phyloP scores from a whole-genome alignment of 371 early-diverging fungal species.

The Mycotypha africana region DNA sequence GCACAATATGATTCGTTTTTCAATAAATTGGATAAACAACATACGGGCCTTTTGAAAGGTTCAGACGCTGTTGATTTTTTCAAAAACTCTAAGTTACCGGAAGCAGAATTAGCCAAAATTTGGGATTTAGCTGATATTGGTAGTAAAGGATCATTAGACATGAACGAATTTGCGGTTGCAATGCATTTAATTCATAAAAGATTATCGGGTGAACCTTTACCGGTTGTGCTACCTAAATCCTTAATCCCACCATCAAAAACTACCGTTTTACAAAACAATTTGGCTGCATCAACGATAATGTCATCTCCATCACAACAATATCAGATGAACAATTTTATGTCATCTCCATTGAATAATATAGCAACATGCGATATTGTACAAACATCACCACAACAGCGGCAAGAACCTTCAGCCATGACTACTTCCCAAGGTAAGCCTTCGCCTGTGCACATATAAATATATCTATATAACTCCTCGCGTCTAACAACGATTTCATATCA shows the following conservation, averaged over 20 bases:
- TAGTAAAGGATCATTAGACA: conserved; percentile 70
- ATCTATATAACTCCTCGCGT: too few relatives aligned
- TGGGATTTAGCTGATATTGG: conserved; percentile 81
- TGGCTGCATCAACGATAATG: too few relatives aligned
- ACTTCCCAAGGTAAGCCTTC: too few relatives aligned
- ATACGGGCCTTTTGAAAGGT: conserved; percentile 27
- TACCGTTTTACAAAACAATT: too few relatives aligned
- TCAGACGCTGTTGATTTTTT: conserved; percentile 81
- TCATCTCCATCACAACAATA: too few relatives aligned
- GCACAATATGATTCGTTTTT: conserved; percentile 68
- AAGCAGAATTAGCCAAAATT: conserved; percentile 70
- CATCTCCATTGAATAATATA: too few relatives aligned
- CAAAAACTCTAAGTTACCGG: conserved; percentile 73
- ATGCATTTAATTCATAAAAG: conserved; percentile 88
- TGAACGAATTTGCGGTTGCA: conserved; percentile 89
- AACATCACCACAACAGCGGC: too few relatives aligned
- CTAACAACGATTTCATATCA: too few relatives aligned
- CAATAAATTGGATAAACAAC: conserved; percentile 55
- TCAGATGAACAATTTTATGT: too few relatives aligned
- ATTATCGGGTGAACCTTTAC: conserved; percentile 70
- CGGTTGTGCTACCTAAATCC: conserved; percentile 56
- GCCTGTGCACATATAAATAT: too few relatives aligned
- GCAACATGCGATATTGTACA: too few relatives aligned
- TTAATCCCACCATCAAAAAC: conserved; percentile 38
- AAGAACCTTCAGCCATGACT: too few relatives aligned